Base-by-base conservation (phyloP, 495 filamentous ascomycete genomes). In the Pyrenula massariospora region DNA sequence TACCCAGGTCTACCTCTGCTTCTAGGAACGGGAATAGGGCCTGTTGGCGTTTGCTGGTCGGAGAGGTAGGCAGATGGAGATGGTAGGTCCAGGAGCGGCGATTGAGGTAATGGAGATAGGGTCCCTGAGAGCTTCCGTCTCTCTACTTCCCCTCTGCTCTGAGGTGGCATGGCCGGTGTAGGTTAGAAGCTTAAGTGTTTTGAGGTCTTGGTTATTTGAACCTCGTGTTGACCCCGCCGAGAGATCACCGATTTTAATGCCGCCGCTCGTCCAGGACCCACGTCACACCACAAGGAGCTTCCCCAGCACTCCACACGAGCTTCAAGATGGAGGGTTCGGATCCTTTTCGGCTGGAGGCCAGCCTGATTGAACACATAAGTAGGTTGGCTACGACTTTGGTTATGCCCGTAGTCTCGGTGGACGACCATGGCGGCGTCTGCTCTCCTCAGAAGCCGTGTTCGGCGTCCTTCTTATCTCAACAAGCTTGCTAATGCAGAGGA, bases 401-500 rank as follows among this genome's bases (percentile, higher is more conserved):
- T 15, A 42, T 15, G 8, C 31, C 5, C 31, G 31, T 8, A 15
- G 8, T 15, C 31, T 15, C 31, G 31, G 31, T 8, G 8, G 31
- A n/a, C 55, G 65, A 68, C 50, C 55, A 76, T 77, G 73, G 62
- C 73, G 63, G 84, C 82, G 50, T 94, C 90, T 24, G 85, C 87
- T 24, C 77, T 85, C 53, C 73, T 95, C 60, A 87, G 82, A 73
- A 79, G 83, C 64, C 84, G 90, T 59, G 77, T 94, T 54, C 73
- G 80, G 50, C 80, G 88, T 52, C 87, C 88, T 15, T 86, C 84
- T 2, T 84, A 91, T 68, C 75, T 93, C 52, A 87, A 81, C 58
- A 93, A 90, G 74, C 72, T 95, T 22, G 83, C 85, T 58, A 82
- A 79, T 56, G 81, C 90, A 47, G 83, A 91, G 68, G 89, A 94